Evolutionary conservation across 176 grass and related monocot species (phyloP).

Genomic region (Avena insularis): DNA sequence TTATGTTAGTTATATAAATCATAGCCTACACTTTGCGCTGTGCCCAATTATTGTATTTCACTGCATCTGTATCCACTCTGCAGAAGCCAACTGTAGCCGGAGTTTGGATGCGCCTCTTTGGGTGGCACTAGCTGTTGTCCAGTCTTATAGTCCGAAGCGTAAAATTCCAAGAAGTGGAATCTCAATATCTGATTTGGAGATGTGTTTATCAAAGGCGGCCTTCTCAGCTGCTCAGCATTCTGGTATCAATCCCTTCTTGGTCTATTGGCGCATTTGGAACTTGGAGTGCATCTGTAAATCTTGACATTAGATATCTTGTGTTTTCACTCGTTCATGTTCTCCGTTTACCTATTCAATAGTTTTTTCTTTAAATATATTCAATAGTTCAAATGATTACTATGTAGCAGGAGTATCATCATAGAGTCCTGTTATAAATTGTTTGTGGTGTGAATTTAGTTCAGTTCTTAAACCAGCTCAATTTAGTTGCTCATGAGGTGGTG

Average conservation of each 20-base stretch:
- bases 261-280: conserved; percentile 10
- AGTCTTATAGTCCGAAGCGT: conserved; percentile 86
- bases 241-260: conserved; percentile 52
- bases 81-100: conserved; percentile 52
- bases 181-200: conserved; percentile 77
- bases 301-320: conserved; percentile 13
- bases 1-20: background rate
- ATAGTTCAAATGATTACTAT: conserved; percentile 1
- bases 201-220: conserved; percentile 82
- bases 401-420: background rate
- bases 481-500: background rate
- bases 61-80: conserved; percentile 42
- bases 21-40: background rate
- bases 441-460: conserved; percentile 4
- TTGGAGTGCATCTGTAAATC: conserved; percentile 10
- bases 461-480: background rate
- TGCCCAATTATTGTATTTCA: background rate
- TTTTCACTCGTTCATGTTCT: conserved; percentile 4
- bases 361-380: background rate
- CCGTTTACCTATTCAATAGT: background rate
- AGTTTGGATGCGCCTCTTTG: conserved; percentile 64
- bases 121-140: conserved; percentile 82
- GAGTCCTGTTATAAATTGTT: background rate
- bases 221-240: conserved; percentile 74
- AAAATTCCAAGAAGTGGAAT: conserved; percentile 90